phyloP scores from a whole-genome alignment of 2,329 filamentous ascomycete genomes.

The Alternaria conjuncta region DNA sequence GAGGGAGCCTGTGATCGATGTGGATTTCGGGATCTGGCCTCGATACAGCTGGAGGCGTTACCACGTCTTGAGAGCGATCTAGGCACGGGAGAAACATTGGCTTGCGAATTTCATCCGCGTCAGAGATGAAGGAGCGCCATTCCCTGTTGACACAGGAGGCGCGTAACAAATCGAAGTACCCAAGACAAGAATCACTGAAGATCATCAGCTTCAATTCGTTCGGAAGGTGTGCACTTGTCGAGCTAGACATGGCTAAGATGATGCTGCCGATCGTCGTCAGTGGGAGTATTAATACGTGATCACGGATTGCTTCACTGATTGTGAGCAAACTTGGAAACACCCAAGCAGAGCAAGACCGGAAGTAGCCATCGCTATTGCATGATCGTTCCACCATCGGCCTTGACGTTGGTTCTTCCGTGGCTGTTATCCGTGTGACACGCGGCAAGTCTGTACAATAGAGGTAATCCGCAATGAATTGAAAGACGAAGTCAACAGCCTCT shows the following conservation, averaged over 20 bases:
- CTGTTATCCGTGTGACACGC: background rate
- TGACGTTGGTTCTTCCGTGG: background rate
- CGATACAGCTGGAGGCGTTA: background rate
- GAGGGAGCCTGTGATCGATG: background rate
- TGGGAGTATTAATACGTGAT: background rate
- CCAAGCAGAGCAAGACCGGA: background rate
- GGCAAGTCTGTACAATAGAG: background rate
- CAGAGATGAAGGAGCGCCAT: background rate
- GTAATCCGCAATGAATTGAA: no score
- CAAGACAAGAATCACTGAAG: background rate
- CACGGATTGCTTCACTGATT: background rate
- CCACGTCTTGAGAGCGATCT: background rate
- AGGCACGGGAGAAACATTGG: background rate
- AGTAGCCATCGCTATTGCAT: fast-evolving
- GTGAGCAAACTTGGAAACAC: background rate
- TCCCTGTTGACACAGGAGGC: background rate
- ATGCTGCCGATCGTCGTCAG: background rate
- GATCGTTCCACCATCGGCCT: background rate
- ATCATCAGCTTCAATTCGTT: background rate
- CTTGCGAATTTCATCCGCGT: background rate
- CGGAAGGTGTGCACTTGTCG: background rate
- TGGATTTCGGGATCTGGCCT: background rate
- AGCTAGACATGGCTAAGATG: background rate
- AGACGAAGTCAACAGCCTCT: no score
- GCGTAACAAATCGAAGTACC: background rate